Conservation (phyloP, 306 rosid genomes). For the Heteromeles arbutifolia region DNA sequence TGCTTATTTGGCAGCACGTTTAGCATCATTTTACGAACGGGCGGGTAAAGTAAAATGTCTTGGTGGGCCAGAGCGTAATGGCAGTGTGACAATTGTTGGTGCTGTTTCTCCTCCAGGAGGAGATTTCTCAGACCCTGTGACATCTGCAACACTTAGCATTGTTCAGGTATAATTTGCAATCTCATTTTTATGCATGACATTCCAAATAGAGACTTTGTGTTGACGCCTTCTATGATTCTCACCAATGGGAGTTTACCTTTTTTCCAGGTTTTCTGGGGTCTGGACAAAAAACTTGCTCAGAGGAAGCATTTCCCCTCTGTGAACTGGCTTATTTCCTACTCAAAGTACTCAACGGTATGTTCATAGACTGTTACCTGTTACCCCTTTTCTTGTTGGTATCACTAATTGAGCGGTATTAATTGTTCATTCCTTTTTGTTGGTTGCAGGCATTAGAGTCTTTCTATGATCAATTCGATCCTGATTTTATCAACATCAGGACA, state of each 20-base stretch:
- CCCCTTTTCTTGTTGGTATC: background rate
- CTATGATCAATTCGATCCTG: conserved; percentile 94
- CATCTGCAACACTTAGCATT: conserved; percentile 98
- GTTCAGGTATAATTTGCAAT: conserved; percentile 66
- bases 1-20: conserved; percentile 97
- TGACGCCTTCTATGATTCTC: background rate
- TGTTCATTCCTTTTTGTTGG: conserved; percentile 10
- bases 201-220: background rate
- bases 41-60: conserved; percentile 99
- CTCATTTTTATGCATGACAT: background rate
- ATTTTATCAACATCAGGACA: conserved; percentile 94
- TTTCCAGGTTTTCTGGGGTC: conserved; percentile 95
- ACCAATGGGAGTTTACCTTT: background rate
- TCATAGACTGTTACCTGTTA: conserved; percentile 16
- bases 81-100: conserved; percentile 98
- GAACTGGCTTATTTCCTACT: conserved; percentile 98
- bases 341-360: conserved; percentile 84
- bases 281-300: conserved; percentile 99
- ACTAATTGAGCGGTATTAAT: background rate
- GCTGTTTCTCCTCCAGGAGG: conserved; percentile 99
- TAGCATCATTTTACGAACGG: conserved; percentile 99
- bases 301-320: conserved; percentile 99
- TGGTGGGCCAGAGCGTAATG: conserved; percentile 95
- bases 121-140: conserved; percentile 98
- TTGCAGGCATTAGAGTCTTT: conserved; percentile 81